Evolutionary conservation across 345 rosid species (phyloP).

Genomic region (Diplotaxis tenuifolia): DNA sequence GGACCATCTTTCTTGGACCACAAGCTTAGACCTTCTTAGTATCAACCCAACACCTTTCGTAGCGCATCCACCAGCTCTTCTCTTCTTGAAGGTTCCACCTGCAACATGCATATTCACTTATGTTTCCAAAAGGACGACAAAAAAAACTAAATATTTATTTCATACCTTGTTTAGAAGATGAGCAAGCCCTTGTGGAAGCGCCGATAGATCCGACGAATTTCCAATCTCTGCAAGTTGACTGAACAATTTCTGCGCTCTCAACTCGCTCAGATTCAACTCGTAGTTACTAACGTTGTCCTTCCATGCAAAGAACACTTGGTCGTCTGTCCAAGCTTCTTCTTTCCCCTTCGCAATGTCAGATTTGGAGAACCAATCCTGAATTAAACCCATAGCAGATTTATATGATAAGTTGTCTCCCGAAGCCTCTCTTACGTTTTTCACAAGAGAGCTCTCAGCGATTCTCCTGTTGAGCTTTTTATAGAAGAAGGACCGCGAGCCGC

Average conservation of each 20-base stretch:
- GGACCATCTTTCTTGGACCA: neutral
- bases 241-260: slow-evolving; percentile 73
- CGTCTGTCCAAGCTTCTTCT: slow-evolving; percentile 71
- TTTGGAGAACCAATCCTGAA: slow-evolving; percentile 78
- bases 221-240: slow-evolving; percentile 65
- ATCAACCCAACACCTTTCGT: slow-evolving; percentile 55
- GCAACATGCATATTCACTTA: slow-evolving; percentile 41
- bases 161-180: slow-evolving; percentile 81
- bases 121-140: neutral
- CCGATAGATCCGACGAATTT: slow-evolving; percentile 69
- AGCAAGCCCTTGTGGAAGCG: slow-evolving; percentile 86
- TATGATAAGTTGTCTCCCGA: slow-evolving; percentile 64
- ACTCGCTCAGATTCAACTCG: slow-evolving; percentile 59
- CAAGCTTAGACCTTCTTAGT: slow-evolving; percentile 4
- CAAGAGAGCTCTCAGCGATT: slow-evolving; percentile 68
- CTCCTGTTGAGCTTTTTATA: slow-evolving; percentile 69
- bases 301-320: slow-evolving; percentile 85
- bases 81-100: slow-evolving; percentile 80
- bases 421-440: slow-evolving; percentile 60
- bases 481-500: slow-evolving; percentile 63
- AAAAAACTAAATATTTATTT: slow-evolving; percentile 15
- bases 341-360: slow-evolving; percentile 53
- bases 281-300: slow-evolving; percentile 58
- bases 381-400: slow-evolving; percentile 59
- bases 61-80: slow-evolving; percentile 50